Evolutionary conservation across 495 filamentous ascomycete species (phyloP), one percentile per base, ranked within the genome.

Genomic region (Lasiosphaeria hispida): DNA sequence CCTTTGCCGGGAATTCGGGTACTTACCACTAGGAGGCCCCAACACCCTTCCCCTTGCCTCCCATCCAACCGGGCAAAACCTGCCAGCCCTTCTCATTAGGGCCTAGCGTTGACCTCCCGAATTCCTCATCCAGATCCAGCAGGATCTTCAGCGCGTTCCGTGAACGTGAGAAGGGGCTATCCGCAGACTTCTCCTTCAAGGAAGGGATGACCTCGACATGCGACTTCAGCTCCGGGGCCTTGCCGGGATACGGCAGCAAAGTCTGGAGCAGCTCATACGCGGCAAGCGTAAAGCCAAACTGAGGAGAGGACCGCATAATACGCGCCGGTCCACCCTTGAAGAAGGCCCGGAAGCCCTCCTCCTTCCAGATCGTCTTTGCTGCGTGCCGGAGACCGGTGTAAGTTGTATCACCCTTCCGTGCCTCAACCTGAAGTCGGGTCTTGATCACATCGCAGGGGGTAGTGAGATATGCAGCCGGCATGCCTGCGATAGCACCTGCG

Each of bases 401-500:
- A 37, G 77, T 76, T 10, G 86, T 85, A 59, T 98, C 95, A 49
- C 94, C 94, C 76, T 97, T 97, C 53, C 94, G 86, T 8, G 94
- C 92, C 71, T 98, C 94, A 55, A 98, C 94, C 68, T 98, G 94
- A 55, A 98, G 79, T 69, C 94, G 88, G 7, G 94, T 98, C 79
- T 98, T 98, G 85, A 98, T 97, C 59, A 98, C 94, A 69, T 98
- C 94, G 76, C 89, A 97, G 4, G 94, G 94, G 3, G 94, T 98
- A 18, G 94, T 98, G 55, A 98, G 80, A 75, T 98, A 98, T 6
- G 94, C 94, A 2, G 94, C 92, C 11, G 94, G 94, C 95, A 98
- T 98, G 77, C 94, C 94, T 48, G 94, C 94, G 44, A 97, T 96
- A 49, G 94, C 94, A 74, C 95, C 94, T 9, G 94, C 91, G 1